phyloP scores from a whole-genome alignment of 345 rosid species.

The Populus euphratica region DNA sequence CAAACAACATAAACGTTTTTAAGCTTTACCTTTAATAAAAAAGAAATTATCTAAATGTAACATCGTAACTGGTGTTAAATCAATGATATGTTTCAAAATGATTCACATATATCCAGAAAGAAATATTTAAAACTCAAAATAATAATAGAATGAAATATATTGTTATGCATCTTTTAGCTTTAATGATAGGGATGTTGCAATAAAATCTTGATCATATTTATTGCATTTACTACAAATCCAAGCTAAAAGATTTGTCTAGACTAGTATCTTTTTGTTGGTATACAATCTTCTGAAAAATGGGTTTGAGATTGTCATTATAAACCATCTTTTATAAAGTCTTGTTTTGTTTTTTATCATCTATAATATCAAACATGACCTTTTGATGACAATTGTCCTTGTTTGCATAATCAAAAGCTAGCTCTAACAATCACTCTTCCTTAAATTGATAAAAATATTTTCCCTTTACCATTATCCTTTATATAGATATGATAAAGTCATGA shows the following conservation, averaged over 20 bases:
- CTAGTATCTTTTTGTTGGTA: slow-evolving; percentile 30
- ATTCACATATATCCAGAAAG: background rate
- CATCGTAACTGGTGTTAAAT: background rate
- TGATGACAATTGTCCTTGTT: background rate
- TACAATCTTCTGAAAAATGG: slow-evolving; percentile 25
- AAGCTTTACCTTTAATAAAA: background rate
- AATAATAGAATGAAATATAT: background rate
- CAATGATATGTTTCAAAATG: background rate
- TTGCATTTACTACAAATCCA: slow-evolving; percentile 2
- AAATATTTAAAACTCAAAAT: no score
- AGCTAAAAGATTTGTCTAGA: slow-evolving; percentile 18
- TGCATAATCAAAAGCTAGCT: slow-evolving; percentile 45
- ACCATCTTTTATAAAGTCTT: slow-evolving; percentile 34
- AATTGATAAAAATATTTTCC: slow-evolving; percentile 49
- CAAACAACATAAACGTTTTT: background rate
- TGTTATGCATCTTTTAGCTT: background rate
- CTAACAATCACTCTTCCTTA: slow-evolving; percentile 48
- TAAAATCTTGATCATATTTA: background rate
- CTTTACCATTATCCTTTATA: slow-evolving; percentile 44
- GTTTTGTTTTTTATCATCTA: slow-evolving; percentile 20
- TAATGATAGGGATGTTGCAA: background rate
- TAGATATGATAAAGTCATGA: no score
- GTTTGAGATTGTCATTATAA: slow-evolving; percentile 15
- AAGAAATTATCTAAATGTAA: no score
- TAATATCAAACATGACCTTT: background rate